A percentile compares a stretch with the other conserved stretches of the same genome.
These are phyloP conservation scores for Oryza glaberrima DNA, from an alignment of 176 grass and related monocot genomes.

Conservation along the genomic window DNA sequence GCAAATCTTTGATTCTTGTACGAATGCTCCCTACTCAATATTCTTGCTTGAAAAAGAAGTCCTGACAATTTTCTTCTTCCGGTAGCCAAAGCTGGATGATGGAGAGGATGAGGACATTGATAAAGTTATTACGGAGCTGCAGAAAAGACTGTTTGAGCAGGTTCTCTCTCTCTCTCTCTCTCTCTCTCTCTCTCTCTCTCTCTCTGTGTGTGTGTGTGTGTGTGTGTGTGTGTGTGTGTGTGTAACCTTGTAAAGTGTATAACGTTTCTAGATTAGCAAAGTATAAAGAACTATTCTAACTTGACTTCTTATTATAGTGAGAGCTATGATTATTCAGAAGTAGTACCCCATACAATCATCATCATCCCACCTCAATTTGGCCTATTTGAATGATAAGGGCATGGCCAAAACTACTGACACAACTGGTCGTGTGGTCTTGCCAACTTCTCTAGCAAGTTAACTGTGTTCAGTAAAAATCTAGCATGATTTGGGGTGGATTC, in stretches of 20 bases:
- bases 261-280: background rate
- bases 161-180: slow-evolving; percentile 13
- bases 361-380: too few species aligned
- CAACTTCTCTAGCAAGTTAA: background rate
- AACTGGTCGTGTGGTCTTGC: background rate
- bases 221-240: background rate
- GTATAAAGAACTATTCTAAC: slow-evolving; percentile 3
- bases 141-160: slow-evolving; percentile 65
- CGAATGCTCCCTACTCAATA: background rate
- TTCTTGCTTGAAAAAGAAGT: background rate
- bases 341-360: background rate
- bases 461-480: background rate
- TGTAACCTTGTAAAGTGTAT: background rate
- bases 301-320: background rate
- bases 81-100: slow-evolving; percentile 69
- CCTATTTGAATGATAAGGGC: background rate
- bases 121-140: slow-evolving; percentile 62
- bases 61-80: slow-evolving; percentile 23
- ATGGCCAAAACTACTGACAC: background rate
- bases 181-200: background rate
- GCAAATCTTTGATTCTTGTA: background rate
- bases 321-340: background rate
- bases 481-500: background rate
- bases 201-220: background rate
- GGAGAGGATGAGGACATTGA: slow-evolving; percentile 58